Evolutionary conservation across 805 yeast genomes (phyloP).

Genomic region (Candida suzukii): DNA sequence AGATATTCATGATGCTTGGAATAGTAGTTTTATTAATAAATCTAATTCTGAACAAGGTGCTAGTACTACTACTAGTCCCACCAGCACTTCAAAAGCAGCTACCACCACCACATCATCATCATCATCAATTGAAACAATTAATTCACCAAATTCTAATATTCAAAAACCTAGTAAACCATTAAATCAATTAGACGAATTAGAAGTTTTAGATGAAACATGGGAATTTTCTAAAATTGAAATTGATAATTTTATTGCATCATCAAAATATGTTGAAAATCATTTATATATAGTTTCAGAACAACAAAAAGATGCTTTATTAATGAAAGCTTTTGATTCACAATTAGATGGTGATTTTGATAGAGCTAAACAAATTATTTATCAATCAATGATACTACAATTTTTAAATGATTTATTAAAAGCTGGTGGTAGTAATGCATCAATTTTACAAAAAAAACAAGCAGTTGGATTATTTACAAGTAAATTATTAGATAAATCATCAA

Average conservation of each 20-base stretch:
- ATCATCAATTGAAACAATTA: constrained; percentile 18
- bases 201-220: constrained; percentile 55
- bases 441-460: constrained; percentile 26
- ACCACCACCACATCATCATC: constrained; percentile 19
- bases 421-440: constrained; percentile 13
- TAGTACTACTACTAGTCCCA: constrained; percentile 9
- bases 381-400: constrained; percentile 74
- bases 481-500: constrained; percentile 43
- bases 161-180: constrained; percentile 25
- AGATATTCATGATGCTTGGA: constrained; percentile 89
- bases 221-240: constrained; percentile 53
- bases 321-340: constrained; percentile 86
- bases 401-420: constrained; percentile 23
- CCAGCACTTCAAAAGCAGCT: constrained; percentile 7
- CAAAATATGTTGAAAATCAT: constrained; percentile 47
- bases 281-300: constrained; percentile 68
- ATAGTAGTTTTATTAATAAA: constrained; percentile 73
- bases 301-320: constrained; percentile 86
- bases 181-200: constrained; percentile 39
- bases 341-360: constrained; percentile 47
- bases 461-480: constrained; percentile 63
- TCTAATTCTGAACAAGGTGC: constrained; percentile 7
- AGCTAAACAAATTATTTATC: constrained; percentile 68
- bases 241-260: constrained; percentile 40
- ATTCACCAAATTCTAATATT: constrained; percentile 15